phyloP scores from a whole-genome alignment of 495 filamentous ascomycete species.

The Hyaloscypha hepaticicola region DNA sequence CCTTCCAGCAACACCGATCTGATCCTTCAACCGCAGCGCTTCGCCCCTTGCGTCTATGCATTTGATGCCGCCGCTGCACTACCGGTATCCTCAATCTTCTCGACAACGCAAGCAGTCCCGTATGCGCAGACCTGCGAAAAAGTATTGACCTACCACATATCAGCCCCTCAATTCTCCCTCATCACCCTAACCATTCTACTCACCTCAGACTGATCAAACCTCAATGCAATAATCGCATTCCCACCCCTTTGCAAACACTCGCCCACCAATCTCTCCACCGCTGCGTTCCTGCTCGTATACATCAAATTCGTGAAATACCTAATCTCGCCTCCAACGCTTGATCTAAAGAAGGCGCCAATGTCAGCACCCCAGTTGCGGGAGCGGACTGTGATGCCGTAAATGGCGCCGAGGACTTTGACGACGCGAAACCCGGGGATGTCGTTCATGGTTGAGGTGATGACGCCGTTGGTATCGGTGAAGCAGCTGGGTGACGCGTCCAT shows the following conservation, averaged over 20 bases:
- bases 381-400: slow-evolving; percentile 60
- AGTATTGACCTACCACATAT: slow-evolving; percentile 29
- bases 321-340: slow-evolving; percentile 55
- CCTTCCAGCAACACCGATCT: not conserved
- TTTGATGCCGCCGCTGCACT: not conserved
- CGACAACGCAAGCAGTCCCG: slow-evolving; percentile 56
- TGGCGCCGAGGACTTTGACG: slow-evolving; percentile 53
- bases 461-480: slow-evolving; percentile 60
- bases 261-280: slow-evolving; percentile 51
- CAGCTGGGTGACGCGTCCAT: slow-evolving; percentile 34
- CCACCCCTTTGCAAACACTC: slow-evolving; percentile 57
- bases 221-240: slow-evolving; percentile 57
- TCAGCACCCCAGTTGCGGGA: slow-evolving; percentile 51
- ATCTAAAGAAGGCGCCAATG: slow-evolving; percentile 49
- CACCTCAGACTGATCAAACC: slow-evolving; percentile 53
- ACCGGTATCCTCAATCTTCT: slow-evolving; percentile 40
- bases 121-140: slow-evolving; percentile 60
- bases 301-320: slow-evolving; percentile 56
- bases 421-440: slow-evolving; percentile 59
- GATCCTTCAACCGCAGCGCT: not conserved
- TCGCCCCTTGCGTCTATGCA: not conserved
- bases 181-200: slow-evolving; percentile 14
- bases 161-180: not conserved
- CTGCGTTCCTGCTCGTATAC: slow-evolving; percentile 55
- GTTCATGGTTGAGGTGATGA: slow-evolving; percentile 53